These are phyloP conservation scores for Entoloma clypeatum DNA, from an alignment of 1,284 basidiomycete species.

Conservation along the genomic window DNA sequence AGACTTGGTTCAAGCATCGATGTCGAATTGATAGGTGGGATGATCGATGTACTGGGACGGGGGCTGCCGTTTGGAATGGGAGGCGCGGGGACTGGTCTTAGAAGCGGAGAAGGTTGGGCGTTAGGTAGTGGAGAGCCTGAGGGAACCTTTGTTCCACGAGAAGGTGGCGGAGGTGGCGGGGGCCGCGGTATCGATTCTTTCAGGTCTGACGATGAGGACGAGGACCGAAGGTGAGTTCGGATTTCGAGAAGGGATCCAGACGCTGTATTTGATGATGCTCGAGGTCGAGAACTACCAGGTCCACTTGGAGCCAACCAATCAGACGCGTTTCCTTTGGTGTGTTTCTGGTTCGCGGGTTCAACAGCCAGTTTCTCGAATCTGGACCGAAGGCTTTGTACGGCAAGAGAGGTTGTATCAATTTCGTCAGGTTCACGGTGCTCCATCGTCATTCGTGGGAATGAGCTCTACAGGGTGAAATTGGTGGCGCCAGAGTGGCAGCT, in stretches of 20 bases:
- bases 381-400: conserved; percentile 64
- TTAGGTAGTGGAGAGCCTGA: conserved; percentile 34
- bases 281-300: conserved; percentile 35
- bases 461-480: no score
- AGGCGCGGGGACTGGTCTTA: conserved; percentile 39
- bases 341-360: conserved; percentile 20
- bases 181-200: conserved; percentile 40
- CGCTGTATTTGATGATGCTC: conserved; percentile 34
- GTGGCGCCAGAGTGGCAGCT: no score
- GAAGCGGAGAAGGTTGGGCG: conserved; percentile 33
- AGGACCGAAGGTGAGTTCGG: conserved; percentile 36
- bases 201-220: conserved; percentile 54
- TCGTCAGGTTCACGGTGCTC: conserved; percentile 18
- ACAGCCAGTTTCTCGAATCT: conserved; percentile 60
- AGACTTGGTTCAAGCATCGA: conserved; percentile 30
- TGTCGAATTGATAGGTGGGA: conserved; percentile 3
- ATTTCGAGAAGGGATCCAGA: conserved; percentile 20
- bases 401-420: conserved; percentile 52
- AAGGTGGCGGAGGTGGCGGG: conserved; percentile 59
- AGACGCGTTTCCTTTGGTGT: conserved; percentile 10
- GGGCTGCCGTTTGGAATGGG: conserved; percentile 19
- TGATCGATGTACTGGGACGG: conserved; percentile 11
- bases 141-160: conserved; percentile 35
- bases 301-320: conserved; percentile 27
- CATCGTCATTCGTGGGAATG: conserved; percentile 9